Evolutionary conservation across 2,329 filamentous ascomycete genomes (phyloP), one percentile per base, ranked within the genome.

Genomic region (Monilinia fructigena): DNA sequence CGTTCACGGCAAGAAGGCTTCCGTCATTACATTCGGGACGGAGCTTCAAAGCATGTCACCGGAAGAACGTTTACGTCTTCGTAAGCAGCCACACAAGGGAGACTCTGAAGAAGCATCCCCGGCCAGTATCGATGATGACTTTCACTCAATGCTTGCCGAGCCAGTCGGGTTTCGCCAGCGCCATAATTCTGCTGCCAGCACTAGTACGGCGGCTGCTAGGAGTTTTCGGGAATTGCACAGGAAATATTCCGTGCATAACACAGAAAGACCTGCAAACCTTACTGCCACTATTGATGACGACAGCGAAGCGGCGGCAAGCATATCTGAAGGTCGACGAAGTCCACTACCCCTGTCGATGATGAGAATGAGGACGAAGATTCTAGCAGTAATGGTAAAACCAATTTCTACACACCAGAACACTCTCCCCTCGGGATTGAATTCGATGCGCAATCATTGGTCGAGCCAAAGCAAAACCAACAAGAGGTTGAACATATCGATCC

Each of bases 1-100:
- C 4, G 89, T 99, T 4, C 95, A 99, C 75, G 94, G 95, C 68
- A 99, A 98, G 81, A 98, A 99, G 78, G 95, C 95, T 3, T 97
- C 93, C 0, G 91, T 99, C 66, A 92, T 99, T 72, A 96, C 92
- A n/a, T 96, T 99, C 76, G 93, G 93, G 11, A 88, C 89, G n/a
- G 94, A 97, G 72, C 88, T 97, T 80, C 89, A 94, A 74, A 89
- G 85, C 67, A 86, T 93, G 78, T 84, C 89, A 0, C 83, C 87
- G 0, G 91, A 94, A 68, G 90, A 93, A 74, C 86, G 89, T 48
- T 79, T 92, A 53, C 85, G 87, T 66, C 80, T 88, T 59, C 84
- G 88, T 65, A 90, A 85, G 70, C 78, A 80, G 54, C 77, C 80
- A 6, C 79, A 81, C 56, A 79, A 78, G 55, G 77, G 79, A 55